phyloP scores from a whole-genome alignment of 441 rosid genomes.

The Theobroma grandiflorum region DNA sequence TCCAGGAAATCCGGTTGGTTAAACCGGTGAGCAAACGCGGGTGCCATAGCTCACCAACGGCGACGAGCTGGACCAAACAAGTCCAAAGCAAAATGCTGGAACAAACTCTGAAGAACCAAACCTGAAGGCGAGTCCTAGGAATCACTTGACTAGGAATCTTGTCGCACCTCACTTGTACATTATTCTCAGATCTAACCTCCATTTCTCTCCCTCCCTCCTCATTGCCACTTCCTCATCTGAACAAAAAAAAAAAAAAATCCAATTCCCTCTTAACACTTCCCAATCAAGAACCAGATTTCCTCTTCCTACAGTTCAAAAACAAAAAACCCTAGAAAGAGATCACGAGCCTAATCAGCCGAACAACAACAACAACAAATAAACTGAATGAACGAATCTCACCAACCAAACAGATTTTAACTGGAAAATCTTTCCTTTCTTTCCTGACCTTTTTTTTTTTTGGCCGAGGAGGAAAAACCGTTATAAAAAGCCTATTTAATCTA shows the following conservation, averaged over 20 bases:
- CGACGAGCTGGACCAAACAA: slow-evolving; percentile 92
- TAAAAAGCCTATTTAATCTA: not conserved
- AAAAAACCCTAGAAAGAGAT: slow-evolving; percentile 11
- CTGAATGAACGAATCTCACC: slow-evolving; percentile 28
- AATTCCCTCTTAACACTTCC: slow-evolving; percentile 25
- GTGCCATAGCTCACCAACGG: slow-evolving; percentile 91
- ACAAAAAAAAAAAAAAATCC: not conserved
- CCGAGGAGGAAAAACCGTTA: not conserved
- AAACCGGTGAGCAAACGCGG: slow-evolving; percentile 63
- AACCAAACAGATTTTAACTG: slow-evolving; percentile 18
- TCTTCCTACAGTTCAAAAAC: not conserved
- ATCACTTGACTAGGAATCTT: slow-evolving; percentile 57
- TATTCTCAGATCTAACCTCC: slow-evolving; percentile 86
- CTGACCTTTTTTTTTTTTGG: not conserved
- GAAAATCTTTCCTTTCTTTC: not conserved
- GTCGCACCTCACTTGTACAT: slow-evolving; percentile 55
- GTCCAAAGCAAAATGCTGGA: slow-evolving; percentile 96
- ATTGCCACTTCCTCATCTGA: slow-evolving; percentile 69
- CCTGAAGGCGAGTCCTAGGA: slow-evolving; percentile 73
- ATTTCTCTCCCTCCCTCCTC: slow-evolving; percentile 64
- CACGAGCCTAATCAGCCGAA: slow-evolving; percentile 16
- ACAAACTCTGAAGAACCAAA: slow-evolving; percentile 89
- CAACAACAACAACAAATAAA: slow-evolving; percentile 16
- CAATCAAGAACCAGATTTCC: slow-evolving; percentile 15
- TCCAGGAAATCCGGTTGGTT: slow-evolving; percentile 53